Evolutionary conservation across 2,329 filamentous ascomycete species (phyloP), one percentile per base, ranked within the genome.

Genomic region (Xylaria sp.): DNA sequence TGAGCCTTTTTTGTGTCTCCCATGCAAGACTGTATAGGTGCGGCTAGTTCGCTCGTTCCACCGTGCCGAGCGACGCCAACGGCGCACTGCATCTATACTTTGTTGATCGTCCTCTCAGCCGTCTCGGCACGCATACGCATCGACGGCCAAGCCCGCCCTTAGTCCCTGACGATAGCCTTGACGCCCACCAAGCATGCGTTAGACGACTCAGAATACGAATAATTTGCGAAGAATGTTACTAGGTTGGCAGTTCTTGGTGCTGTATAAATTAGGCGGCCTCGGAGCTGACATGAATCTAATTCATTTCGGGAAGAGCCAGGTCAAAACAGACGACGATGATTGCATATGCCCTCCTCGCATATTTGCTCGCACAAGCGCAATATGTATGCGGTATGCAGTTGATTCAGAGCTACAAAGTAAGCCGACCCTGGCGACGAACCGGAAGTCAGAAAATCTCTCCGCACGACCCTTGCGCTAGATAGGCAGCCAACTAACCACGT

Each of bases 81-180:
- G 50, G 58, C 37, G 48, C 62, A 63, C 29, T 53, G 50, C 50
- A 63, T 48, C 63, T 61, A 29, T 61, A 58, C 32, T 55, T 35
- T 42, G 55, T 54, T 61, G 64, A 69, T 68, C 60, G 42, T 48
- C 44, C 25, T 32, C 35, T 68, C 37, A 59, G 65, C 55, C 64
- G 64, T 54, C 64, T 68, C 27, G 60, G 68, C 65, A n/a, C 55
- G 51, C 18, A 60, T 54, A 57, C 29, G 27, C 55, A 59, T 57
- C 60, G 50, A 32, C 25, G 68, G 68, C 64, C 60, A 68, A 70
- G 65, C 60, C 65, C 44, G 47, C 25, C 60, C 32, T 60, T 60
- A 29, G 60, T 50, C 32, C 51, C 18, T 32, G 23, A 35, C 47
- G 40, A 48, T 12, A 32, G 53, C 5, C 44, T 21, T 55, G 25